Evolutionary conservation across 495 filamentous ascomycete genomes (phyloP).

Genomic region (Halenospora varia): DNA sequence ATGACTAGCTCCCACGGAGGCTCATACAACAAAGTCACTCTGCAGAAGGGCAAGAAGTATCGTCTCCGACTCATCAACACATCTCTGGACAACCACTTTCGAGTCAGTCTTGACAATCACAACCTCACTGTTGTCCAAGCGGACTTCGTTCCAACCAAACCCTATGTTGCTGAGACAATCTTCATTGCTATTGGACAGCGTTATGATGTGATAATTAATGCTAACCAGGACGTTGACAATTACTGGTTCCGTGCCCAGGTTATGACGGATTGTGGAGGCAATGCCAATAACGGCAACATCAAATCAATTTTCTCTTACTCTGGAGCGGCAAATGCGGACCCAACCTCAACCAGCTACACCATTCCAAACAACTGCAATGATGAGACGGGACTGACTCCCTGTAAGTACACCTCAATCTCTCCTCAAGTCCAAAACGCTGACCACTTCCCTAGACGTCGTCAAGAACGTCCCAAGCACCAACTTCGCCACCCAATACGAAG

Average conservation of each 20-base stretch:
- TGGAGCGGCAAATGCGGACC: background rate
- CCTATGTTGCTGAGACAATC: constrained; percentile 39
- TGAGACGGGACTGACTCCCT: background rate
- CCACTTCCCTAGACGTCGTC: background rate
- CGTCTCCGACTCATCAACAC: constrained; percentile 52
- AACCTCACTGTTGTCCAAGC: constrained; percentile 42
- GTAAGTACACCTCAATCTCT: background rate
- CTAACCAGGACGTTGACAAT: constrained; percentile 43
- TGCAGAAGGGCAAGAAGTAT: constrained; percentile 4
- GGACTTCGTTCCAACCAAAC: constrained; percentile 47
- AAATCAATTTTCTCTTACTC: constrained; percentile 52
- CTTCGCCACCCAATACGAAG: background rate
- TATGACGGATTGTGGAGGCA: constrained; percentile 34
- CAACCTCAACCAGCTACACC: background rate
- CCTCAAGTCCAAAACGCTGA: no score
- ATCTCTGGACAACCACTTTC: constrained; percentile 42
- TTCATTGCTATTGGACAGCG: constrained; percentile 65
- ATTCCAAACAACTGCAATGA: constrained; percentile 1
- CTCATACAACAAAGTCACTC: constrained; percentile 1
- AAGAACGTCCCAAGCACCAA: background rate
- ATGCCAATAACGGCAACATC: constrained; percentile 35
- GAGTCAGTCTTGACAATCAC: constrained; percentile 44
- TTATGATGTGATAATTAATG: constrained; percentile 63
- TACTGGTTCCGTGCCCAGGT: constrained; percentile 48
- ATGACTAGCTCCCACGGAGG: constrained; percentile 21